Percentiles rank a stretch among this genome's conserved stretches.
Evolutionary conservation across 1,284 basidiomycete species (phyloP).

Genomic region (Moesziomyces parantarcticus): DNA sequence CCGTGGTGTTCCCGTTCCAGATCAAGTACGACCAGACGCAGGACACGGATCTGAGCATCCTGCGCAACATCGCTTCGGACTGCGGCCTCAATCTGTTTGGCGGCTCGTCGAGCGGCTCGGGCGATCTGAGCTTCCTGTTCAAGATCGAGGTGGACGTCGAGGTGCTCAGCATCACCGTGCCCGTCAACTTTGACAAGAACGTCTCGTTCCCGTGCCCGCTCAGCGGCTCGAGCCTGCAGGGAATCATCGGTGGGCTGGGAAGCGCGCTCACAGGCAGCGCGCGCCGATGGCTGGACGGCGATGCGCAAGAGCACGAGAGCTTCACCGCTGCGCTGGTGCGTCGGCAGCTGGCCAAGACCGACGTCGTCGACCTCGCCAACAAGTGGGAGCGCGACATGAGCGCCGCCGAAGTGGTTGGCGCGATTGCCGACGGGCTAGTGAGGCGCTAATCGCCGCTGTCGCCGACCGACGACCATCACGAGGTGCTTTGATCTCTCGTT

Average conservation of each 20-base stretch:
- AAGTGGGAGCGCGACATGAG: conserved; percentile 21
- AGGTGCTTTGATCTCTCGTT: conserved; percentile 21
- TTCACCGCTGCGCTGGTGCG: conserved; percentile 9
- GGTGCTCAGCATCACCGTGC: conserved; percentile 51
- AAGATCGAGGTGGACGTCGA: conserved; percentile 51
- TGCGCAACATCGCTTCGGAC: conserved; percentile 76
- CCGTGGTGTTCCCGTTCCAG: conserved; percentile 83
- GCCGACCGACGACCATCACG: conserved; percentile 11
- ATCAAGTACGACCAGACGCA: conserved; percentile 76
- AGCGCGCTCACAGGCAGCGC: conserved; percentile 7
- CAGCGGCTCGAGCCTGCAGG: conserved; percentile 21
- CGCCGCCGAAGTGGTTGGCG: conserved; percentile 26
- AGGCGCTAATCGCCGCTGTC: conserved; percentile 17
- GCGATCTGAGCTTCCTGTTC: conserved; percentile 45
- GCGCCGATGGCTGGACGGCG: conserved; percentile 8
- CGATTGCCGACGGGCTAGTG: conserved; percentile 26
- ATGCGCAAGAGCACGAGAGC: neutral
- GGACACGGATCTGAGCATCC: conserved; percentile 75
- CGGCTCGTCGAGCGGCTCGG: conserved; percentile 59
- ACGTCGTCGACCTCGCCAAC: conserved; percentile 13
- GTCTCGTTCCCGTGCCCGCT: conserved; percentile 52
- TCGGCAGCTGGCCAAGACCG: conserved; percentile 19
- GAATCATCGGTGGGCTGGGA: conserved; percentile 17
- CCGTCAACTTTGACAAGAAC: conserved; percentile 38
- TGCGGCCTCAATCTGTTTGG: conserved; percentile 72